phyloP scores from a whole-genome alignment of 176 grass and related monocot genomes.

The Aegilops speltoides region DNA sequence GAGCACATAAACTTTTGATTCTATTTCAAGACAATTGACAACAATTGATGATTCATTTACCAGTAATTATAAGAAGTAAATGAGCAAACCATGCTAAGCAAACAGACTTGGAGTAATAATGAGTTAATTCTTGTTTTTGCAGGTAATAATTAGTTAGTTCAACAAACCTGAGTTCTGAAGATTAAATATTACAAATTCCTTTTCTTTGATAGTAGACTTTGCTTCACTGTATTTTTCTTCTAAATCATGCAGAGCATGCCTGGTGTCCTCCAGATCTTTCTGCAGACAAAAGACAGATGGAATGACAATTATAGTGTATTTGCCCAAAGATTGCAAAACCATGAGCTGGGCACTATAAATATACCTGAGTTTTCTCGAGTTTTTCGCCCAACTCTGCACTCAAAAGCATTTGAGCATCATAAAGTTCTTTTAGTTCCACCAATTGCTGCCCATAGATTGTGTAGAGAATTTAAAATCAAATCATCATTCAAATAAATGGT shows the following conservation, averaged over 20 bases:
- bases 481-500: conserved; percentile 22
- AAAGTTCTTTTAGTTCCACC: conserved; percentile 93
- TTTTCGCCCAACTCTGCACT: conserved; percentile 88
- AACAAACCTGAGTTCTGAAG: conserved; percentile 88
- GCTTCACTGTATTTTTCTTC: conserved; percentile 98
- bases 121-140: not conserved
- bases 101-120: conserved; percentile 23
- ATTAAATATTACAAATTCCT: conserved; percentile 93
- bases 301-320: conserved; percentile 13
- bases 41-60: conserved; percentile 9
- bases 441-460: conserved; percentile 65
- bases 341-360: conserved; percentile 3
- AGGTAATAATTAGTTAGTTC: not conserved
- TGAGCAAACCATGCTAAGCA: conserved; percentile 23
- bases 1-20: not conserved
- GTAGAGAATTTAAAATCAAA: conserved; percentile 3
- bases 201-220: conserved; percentile 95
- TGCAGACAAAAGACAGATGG: conserved; percentile 38
- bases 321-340: conserved; percentile 17
- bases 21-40: not conserved
- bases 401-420: conserved; percentile 84
- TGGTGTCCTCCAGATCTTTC: conserved; percentile 85
- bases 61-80: not conserved
- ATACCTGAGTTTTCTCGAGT: conserved; percentile 82
- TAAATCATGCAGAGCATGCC: conserved; percentile 71